Evolutionary conservation across 2,329 filamentous ascomycete genomes (phyloP).

Genomic region (Aspergillus carbonarius): DNA sequence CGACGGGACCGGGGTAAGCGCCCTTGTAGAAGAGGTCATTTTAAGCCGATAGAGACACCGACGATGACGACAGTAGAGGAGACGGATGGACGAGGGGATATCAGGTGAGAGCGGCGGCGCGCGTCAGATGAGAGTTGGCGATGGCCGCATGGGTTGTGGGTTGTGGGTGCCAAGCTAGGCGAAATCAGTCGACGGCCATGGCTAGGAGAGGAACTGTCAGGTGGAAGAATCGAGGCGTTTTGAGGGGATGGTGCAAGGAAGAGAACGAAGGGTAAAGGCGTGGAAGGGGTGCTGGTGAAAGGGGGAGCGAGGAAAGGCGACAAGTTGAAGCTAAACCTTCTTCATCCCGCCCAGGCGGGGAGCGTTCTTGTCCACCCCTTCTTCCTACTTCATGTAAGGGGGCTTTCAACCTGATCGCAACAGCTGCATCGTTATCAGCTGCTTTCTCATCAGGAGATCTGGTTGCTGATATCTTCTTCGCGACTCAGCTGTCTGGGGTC

Average conservation of each 20-base stretch:
- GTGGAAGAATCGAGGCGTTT: neutral
- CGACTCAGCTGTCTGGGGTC: neutral
- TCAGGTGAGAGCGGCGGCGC: neutral
- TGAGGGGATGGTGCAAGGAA: neutral
- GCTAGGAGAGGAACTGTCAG: neutral
- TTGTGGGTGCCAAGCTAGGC: neutral
- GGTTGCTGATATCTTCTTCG: neutral
- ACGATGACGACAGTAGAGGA: constrained; percentile 2
- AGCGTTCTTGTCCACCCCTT: too few relatives aligned
- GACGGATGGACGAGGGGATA: neutral
- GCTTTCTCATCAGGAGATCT: neutral
- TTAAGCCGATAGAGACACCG: neutral
- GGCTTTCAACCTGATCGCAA: too few relatives aligned
- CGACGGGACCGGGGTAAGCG: neutral
- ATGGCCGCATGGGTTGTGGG: neutral
- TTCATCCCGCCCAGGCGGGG: too few relatives aligned
- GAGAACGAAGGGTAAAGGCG: neutral
- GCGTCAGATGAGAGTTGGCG: constrained; percentile 4
- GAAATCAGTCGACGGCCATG: constrained; percentile 2
- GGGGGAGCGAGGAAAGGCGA: neutral
- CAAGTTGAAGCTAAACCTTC: neutral
- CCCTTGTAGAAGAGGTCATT: neutral
- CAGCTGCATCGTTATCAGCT: neutral
- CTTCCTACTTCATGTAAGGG: too few relatives aligned
- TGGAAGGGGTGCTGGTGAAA: neutral